Percentiles rank a stretch among this genome's conserved stretches.
These are phyloP conservation scores for Citrus sinensis DNA, from an alignment of 345 rosid species.

Conservation along the genomic window DVS_A1.0 CM039167.1:7618001-7618500, in stretches of 20 bases:
- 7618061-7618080: not conserved
- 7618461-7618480: not conserved
- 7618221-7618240: not conserved
- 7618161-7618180: not conserved
- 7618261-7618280: not conserved
- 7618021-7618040: constrained; percentile 2
- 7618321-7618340: not conserved
- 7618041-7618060: not conserved
- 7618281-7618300: not conserved
- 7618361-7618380: too few relatives aligned
- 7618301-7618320: not conserved
- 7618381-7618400: too few relatives aligned
- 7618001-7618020: constrained; percentile 6
- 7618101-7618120: constrained; percentile 1
- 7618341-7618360: not conserved
- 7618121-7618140: not conserved
- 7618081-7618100: constrained; percentile 3
- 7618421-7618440: not conserved
- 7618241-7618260: not conserved
- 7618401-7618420: not conserved
- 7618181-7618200: not conserved
- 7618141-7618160: not conserved
- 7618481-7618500: too few relatives aligned
- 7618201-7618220: not conserved
- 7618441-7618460: not conserved